Percentiles rank a stretch among this genome's conserved stretches.
phyloP scores from a whole-genome alignment of 345 rosid species.

The Cardamine chenopodiifolia region DNA sequence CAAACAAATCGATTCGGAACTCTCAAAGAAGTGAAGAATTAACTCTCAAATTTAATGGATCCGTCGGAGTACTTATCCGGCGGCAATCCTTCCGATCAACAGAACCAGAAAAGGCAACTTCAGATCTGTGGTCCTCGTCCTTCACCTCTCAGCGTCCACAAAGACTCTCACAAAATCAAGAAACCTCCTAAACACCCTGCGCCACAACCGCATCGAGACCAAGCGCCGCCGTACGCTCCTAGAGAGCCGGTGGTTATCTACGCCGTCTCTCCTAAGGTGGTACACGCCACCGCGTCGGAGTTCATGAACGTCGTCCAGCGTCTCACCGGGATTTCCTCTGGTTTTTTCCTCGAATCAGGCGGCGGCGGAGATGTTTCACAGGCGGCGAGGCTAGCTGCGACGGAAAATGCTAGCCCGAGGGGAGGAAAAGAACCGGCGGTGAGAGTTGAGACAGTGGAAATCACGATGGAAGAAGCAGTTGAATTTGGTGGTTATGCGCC shows the following conservation, averaged over 20 bases:
- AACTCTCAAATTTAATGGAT: constrained; percentile 40
- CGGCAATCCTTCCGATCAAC: constrained; percentile 36
- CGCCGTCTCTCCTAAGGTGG: constrained; percentile 76
- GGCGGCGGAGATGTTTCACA: constrained; percentile 62
- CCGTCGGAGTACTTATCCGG: constrained; percentile 45
- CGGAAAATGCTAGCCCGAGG: constrained; percentile 67
- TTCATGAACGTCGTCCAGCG: constrained; percentile 91
- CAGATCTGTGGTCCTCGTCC: constrained; percentile 85
- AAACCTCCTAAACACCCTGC: constrained; percentile 64
- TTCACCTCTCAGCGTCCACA: constrained; percentile 60
- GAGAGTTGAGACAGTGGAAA: constrained; percentile 33
- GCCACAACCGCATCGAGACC: constrained; percentile 33
- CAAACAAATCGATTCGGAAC: constrained; percentile 16
- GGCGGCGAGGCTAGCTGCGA: constrained; percentile 79
- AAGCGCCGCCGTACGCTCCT: constrained; percentile 26
- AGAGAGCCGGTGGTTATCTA: constrained; percentile 68
- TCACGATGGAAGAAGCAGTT: constrained; percentile 36
- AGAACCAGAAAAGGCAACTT: constrained; percentile 44
- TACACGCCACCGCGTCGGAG: constrained; percentile 62
- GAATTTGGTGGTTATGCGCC: constrained; percentile 50
- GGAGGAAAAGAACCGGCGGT: constrained; percentile 39
- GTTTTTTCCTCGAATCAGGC: constrained; percentile 43
- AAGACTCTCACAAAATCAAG: constrained; percentile 66
- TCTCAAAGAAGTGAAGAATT: not conserved
- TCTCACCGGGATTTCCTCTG: constrained; percentile 75